phyloP scores from a whole-genome alignment of 2,329 filamentous ascomycete species.

The Venturia carpophila region DNA sequence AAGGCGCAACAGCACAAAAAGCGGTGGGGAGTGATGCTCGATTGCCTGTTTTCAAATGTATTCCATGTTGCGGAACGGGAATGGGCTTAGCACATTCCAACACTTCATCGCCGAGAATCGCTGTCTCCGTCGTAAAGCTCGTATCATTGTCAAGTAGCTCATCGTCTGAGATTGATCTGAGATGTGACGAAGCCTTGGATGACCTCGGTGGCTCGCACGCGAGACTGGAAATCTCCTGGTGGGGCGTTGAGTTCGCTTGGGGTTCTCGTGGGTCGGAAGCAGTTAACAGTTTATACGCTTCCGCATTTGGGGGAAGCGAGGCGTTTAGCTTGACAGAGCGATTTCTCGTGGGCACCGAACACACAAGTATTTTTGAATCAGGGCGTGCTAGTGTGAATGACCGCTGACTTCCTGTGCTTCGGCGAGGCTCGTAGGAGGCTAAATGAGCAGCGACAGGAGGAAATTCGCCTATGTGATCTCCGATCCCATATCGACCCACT shows the following conservation, averaged over 20 bases:
- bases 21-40: not conserved
- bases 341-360: not conserved
- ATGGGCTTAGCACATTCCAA: not conserved
- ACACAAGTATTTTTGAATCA: not conserved
- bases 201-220: not conserved
- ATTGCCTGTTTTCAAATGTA: not conserved
- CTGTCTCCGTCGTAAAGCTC: not conserved
- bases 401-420: not conserved
- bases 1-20: not conserved
- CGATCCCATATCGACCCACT: not conserved
- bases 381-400: not conserved
- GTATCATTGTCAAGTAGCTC: not conserved
- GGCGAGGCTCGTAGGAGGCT: not conserved
- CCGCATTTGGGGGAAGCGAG: not conserved
- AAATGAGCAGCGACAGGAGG: not conserved
- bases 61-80: not conserved
- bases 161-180: not conserved
- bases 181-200: not conserved
- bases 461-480: not conserved
- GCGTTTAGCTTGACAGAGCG: not conserved
- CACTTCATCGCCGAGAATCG: not conserved
- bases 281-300: not conserved
- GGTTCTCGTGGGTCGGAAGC: not conserved
- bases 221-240: not conserved
- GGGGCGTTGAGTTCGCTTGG: not conserved